A percentile compares a stretch with the other conserved stretches of the same genome.
These are phyloP conservation scores for Athelia psychrophila DNA, from an alignment of 1,284 basidiomycete species.

Conservation along the genomic window DNA sequence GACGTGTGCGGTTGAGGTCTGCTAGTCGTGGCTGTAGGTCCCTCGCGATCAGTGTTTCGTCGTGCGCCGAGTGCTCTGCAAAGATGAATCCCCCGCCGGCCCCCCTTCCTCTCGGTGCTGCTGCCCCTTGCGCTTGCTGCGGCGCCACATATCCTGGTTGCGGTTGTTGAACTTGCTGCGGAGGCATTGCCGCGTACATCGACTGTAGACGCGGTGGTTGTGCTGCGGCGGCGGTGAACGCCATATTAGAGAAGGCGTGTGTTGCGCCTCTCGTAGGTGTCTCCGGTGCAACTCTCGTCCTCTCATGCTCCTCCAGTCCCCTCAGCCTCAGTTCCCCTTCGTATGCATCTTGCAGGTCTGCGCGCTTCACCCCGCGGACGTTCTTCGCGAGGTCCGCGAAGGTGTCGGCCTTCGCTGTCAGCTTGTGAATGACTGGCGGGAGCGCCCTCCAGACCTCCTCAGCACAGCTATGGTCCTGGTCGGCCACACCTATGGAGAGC, in stretches of 20 bases:
- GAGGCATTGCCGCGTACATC: no score
- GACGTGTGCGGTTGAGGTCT: neutral
- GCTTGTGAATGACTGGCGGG: neutral
- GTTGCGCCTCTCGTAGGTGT: no score
- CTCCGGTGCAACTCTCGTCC: no score
- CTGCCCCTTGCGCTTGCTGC: no score
- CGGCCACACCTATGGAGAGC: neutral
- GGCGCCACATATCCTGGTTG: no score
- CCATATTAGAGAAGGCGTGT: no score
- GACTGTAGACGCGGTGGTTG: no score
- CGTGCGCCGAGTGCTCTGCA: no score
- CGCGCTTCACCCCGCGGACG: neutral
- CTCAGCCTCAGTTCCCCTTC: neutral
- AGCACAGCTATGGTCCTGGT: neutral
- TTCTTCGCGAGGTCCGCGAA: neutral
- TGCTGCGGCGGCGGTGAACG: no score
- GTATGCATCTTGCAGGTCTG: neutral
- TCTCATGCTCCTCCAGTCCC: neutral
- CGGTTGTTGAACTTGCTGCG: no score
- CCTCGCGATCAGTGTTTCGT: neutral
- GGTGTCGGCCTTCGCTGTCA: neutral
- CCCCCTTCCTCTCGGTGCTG: no score
- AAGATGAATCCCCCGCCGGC: no score
- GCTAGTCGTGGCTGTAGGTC: neutral
- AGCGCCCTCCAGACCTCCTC: neutral